Conservation (phyloP, 2,329 filamentous ascomycete genomes). For the Drechslerella stenobrocha region DNA sequence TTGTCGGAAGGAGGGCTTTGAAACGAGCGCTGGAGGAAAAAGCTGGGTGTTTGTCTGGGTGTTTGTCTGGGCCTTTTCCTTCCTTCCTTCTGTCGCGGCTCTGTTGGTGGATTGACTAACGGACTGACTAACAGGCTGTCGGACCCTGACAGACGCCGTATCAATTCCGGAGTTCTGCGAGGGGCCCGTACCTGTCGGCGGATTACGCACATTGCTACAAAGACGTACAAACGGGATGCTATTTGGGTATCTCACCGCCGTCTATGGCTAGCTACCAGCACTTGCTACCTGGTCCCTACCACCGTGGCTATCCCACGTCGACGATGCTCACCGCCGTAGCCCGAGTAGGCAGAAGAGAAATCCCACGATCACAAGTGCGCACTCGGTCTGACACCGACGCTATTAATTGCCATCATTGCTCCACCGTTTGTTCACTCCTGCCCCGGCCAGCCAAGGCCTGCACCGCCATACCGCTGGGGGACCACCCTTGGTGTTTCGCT, state of each 20-base stretch:
- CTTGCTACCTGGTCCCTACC: neutral
- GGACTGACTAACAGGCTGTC: neutral
- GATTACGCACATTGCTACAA: too few species aligned
- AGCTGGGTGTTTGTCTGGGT: too few species aligned
- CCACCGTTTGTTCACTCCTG: slow-evolving; percentile 24
- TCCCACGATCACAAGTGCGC: too few species aligned
- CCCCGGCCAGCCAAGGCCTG: slow-evolving; percentile 39
- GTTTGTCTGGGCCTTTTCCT: slow-evolving; percentile 7
- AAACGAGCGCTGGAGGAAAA: slow-evolving; percentile 16
- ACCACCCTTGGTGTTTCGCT: slow-evolving; percentile 42
- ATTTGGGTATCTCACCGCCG: neutral
- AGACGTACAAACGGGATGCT: too few species aligned
- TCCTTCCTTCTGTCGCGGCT: slow-evolving; percentile 25
- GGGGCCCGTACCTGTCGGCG: too few species aligned
- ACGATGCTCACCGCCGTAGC: neutral
- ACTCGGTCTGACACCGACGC: too few species aligned
- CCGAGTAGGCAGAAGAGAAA: neutral
- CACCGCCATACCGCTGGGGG: slow-evolving; percentile 43
- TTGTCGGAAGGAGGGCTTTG: too few species aligned
- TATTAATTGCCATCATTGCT: slow-evolving; percentile 21
- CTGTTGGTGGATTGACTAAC: too few species aligned
- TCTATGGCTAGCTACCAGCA: neutral
- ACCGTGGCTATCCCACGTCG: neutral
- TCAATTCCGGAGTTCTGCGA: too few species aligned
- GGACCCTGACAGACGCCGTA: slow-evolving; percentile 1